Conservation (phyloP, 306 rosid species). For the Cucumis sativus region DNA sequence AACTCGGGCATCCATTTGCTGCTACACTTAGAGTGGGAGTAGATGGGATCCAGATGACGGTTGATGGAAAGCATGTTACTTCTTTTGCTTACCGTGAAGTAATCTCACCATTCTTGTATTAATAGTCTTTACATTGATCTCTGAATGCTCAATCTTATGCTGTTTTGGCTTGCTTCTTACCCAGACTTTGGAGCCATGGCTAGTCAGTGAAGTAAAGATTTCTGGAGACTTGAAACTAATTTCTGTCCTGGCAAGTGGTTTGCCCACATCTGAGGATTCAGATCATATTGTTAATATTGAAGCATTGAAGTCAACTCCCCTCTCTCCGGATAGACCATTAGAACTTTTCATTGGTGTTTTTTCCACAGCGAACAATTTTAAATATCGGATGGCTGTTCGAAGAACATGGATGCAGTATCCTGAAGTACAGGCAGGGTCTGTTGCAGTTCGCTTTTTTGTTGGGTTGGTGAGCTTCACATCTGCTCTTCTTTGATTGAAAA, state of each 20-base stretch:
- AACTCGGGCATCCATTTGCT: conserved; percentile 87
- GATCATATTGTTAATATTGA: conserved; percentile 74
- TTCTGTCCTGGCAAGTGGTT: conserved; percentile 84
- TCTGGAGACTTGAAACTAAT: conserved; percentile 74
- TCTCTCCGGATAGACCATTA: conserved; percentile 32
- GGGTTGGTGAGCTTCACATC: conserved; percentile 71
- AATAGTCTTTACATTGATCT: conserved; percentile 9
- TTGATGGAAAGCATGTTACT: conserved; percentile 93
- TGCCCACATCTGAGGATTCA: conserved; percentile 94
- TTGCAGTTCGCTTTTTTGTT: conserved; percentile 90
- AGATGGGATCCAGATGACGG: conserved; percentile 98
- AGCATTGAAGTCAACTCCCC: conserved; percentile 48
- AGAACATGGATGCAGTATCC: conserved; percentile 99
- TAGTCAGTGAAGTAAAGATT: conserved; percentile 65
- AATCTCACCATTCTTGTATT: conserved; percentile 10
- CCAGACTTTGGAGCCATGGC: conserved; percentile 99
- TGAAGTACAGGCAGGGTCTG: conserved; percentile 48
- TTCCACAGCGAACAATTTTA: conserved; percentile 95
- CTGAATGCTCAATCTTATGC: conserved; percentile 11
- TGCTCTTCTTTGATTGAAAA: conserved; percentile 2
- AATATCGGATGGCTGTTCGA: conserved; percentile 92
- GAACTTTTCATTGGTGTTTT: conserved; percentile 90
- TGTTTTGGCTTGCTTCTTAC: conserved; percentile 21
- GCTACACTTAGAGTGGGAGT: conserved; percentile 93
- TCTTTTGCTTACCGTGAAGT: conserved; percentile 94